A percentile compares a stretch with the other conserved stretches of the same genome.
Conservation (phyloP, 352 stramenopile species). For the Globisporangium perplexum region DNA sequence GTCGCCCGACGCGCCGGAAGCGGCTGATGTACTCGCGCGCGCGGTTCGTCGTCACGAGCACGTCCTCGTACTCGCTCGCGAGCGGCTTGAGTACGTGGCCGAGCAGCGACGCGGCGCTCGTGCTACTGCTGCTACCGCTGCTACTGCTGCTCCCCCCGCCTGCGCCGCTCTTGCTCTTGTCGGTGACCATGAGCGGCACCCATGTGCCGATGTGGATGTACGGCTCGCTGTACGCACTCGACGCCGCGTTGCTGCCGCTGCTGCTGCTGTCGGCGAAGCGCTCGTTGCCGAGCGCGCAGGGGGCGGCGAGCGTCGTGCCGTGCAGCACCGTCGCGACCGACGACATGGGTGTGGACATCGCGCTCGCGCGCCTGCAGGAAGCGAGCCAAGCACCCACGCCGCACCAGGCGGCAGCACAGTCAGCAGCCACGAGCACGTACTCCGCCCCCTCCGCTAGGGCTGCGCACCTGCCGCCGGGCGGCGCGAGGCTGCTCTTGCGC, state of each 20-base stretch:
- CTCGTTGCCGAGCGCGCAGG: slow-evolving; percentile 32
- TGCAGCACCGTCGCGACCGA: slow-evolving; percentile 1
- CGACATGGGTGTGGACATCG: slow-evolving; percentile 7
- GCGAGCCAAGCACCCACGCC: background rate
- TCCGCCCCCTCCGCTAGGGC: background rate
- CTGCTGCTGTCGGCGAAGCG: slow-evolving; percentile 1
- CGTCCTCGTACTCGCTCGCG: slow-evolving; percentile 49
- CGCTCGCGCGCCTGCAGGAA: slow-evolving; percentile 19
- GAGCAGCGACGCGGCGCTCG: slow-evolving; percentile 1
- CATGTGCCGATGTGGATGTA: slow-evolving; percentile 78
- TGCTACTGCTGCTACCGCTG: background rate
- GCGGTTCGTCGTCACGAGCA: slow-evolving; percentile 58
- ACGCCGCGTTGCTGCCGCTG: background rate
- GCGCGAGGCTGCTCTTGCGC: slow-evolving; percentile 21
- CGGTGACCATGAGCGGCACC: slow-evolving; percentile 54
- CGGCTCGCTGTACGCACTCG: slow-evolving; percentile 41
- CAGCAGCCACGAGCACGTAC: background rate
- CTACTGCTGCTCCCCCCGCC: background rate
- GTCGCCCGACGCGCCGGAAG: slow-evolving; percentile 44
- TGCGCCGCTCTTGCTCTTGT: slow-evolving; percentile 17
- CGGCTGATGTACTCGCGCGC: slow-evolving; percentile 61
- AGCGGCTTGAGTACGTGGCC: slow-evolving; percentile 25
- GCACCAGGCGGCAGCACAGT: background rate
- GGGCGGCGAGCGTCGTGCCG: background rate
- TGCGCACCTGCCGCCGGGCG: slow-evolving; percentile 8